These are phyloP conservation scores for Massarina eburnea DNA, from an alignment of 2,329 filamentous ascomycete genomes.

Conservation along the genomic window DNA sequence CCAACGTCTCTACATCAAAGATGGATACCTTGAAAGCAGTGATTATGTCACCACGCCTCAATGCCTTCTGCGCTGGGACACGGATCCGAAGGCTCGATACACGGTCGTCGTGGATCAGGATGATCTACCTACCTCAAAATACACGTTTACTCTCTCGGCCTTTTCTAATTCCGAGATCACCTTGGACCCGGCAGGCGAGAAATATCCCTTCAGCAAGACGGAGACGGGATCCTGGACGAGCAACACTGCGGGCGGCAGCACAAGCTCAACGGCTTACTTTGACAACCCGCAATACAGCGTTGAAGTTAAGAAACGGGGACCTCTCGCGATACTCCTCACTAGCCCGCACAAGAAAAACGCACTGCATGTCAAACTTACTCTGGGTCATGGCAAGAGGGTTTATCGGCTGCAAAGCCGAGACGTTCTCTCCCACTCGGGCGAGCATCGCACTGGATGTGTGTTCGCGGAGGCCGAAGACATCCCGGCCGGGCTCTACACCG, in stretches of 20 bases:
- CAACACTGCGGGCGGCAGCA: conserved; percentile 81
- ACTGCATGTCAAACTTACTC: conserved; percentile 82
- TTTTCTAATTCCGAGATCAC: conserved; percentile 68
- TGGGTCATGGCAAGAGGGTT: conserved; percentile 72
- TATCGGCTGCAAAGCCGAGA: conserved; percentile 71
- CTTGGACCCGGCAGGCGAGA: conserved; percentile 63
- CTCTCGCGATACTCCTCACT: conserved; percentile 74
- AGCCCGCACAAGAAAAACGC: conserved; percentile 67
- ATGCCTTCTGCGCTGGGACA: conserved; percentile 76
- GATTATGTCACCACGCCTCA: conserved; percentile 95
- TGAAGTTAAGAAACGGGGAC: conserved; percentile 56
- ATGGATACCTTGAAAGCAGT: conserved; percentile 70
- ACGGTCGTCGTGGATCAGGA: conserved; percentile 77
- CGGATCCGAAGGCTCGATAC: conserved; percentile 53
- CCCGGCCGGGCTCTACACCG: conserved; percentile 75
- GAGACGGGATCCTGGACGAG: conserved; percentile 71
- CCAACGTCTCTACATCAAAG: conserved; percentile 71
- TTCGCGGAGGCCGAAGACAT: conserved; percentile 64
- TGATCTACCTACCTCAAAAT: conserved; percentile 69
- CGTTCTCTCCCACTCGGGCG: conserved; percentile 79
- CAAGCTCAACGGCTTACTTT: conserved; percentile 74
- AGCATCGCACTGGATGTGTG: conserved; percentile 81
- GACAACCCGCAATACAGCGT: conserved; percentile 86
- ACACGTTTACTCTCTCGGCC: conserved; percentile 85
- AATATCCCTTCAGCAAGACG: conserved; percentile 61